Base-by-base conservation (phyloP, 179 eudicot genomes). In the Kewa caespitosa region DNA sequence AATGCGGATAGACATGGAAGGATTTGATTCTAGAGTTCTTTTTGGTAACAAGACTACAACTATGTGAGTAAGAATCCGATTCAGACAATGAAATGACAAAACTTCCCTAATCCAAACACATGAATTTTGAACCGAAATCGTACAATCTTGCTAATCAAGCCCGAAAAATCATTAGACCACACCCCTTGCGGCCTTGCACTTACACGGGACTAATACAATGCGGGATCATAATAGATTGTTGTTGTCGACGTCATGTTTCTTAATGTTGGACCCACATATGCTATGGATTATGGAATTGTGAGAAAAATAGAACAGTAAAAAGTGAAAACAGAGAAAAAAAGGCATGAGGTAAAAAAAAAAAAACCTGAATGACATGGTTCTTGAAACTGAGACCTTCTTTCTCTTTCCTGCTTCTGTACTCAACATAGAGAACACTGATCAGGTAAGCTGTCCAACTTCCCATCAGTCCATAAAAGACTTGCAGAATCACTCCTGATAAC, bases 381-480 rank as follows among this genome's bases (percentile, higher is more conserved):
- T 91, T 93, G 90, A 93, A 93, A 86, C 78, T 88, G 74, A 81
- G 91, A 73, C 90, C 90, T 80, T 93, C 91, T 73, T 85, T 93
- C 74, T 93, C 98, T 80, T 81, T 90, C 54, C 97, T 74, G 57
- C 83, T 80, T 48, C 98, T 71, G 61, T 93, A 93, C 80, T 93
- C 98, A 67, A 93, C 54, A 76, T 93, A 93, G 27, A 93, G 91
- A 23, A 91, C 90, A 87, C 94, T 93, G 41, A 93, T 89, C 0
- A 93, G 89, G 68, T 91, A 93, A 41, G 98, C 98, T 1, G 98
- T 93, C 94, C 94, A 93, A 81, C 98, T 93, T 10, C 98, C 98
- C 62, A 93, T 6, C 27, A 93, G 13, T 2, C 98, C 98, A 74
- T 93, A 93, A 80, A 93, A 91, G 18, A 93, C 61, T 71, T 93